Evolutionary conservation across 2,329 filamentous ascomycete species (phyloP), one percentile per base, ranked within the genome.

Genomic region (Colletotrichum lentis): DNA sequence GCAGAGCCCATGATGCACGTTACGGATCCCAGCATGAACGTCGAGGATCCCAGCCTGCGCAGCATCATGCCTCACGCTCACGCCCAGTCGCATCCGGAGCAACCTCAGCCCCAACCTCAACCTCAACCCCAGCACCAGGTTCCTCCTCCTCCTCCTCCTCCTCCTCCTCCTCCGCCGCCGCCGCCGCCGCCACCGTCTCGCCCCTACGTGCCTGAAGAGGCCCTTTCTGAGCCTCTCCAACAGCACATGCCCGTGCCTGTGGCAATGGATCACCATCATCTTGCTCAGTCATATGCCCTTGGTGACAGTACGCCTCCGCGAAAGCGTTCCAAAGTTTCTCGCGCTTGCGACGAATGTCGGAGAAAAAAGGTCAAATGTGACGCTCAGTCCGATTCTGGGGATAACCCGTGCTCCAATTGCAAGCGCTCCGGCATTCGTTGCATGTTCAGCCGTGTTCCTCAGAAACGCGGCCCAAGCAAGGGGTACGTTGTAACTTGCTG

Each of bases 311-410:
- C 88, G 12, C 86, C 89, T 16, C 90, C 90, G 0, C 84, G 90
- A 70, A 96, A 96, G 77, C 85, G 93, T 67, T 92, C 91, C 6
- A 97, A 97, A 77, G 93, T 96, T 6, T 96, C 93, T 12, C 86
- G 93, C 44, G 94, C 93, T 2, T 97, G 93, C 74, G 93, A 97
- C 75, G 93, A 96, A 76, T 97, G 93, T 76, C 86, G 94, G 50
- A 87, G 93, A 63, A 96, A 96, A 79, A 96, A 95, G 82, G 93
- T 96, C 68, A 92, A 93, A 75, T 97, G 94, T 74, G 93, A 97
- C 79, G 91, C 93, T 5, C 86, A 88, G 69, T 90, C 90, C 10
- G 92, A 96, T 76, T 85, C 86, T 6, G 90, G 88, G 18, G 87
- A 91, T 20, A 87, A 89, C 67, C 89, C 91, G 6, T 97, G 94